Conservation (phyloP, 2,329 filamentous ascomycete genomes). For the Periconia sp. region DNA sequence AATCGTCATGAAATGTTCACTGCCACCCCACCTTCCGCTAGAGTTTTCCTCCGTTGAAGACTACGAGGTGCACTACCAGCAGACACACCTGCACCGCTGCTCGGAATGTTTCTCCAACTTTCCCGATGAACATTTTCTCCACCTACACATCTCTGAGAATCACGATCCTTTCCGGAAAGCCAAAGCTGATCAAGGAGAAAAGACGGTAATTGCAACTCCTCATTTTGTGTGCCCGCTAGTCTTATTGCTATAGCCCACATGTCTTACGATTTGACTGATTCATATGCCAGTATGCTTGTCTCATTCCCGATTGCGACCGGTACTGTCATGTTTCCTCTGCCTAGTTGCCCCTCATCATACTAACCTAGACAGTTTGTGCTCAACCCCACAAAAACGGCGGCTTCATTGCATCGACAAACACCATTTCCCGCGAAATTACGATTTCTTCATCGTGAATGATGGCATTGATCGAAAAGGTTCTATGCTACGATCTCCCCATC, state of each 20-base stretch:
- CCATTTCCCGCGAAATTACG: constrained; percentile 68
- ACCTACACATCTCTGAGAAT: constrained; percentile 85
- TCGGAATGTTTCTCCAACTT: constrained; percentile 84
- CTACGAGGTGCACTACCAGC: constrained; percentile 84
- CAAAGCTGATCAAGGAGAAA: constrained; percentile 77
- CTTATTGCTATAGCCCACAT: neutral
- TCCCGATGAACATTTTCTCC: constrained; percentile 77
- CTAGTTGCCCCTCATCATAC: constrained; percentile 90
- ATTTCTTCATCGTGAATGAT: constrained; percentile 70
- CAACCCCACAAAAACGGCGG: constrained; percentile 78
- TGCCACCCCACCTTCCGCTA: constrained; percentile 77
- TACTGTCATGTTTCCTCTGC: neutral
- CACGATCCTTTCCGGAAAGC: constrained; percentile 80
- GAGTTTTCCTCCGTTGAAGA: constrained; percentile 74
- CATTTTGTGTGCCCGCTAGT: neutral
- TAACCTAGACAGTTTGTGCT: constrained; percentile 81
- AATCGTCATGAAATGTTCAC: constrained; percentile 71
- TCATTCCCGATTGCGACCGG: constrained; percentile 81
- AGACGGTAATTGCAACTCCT: constrained; percentile 64
- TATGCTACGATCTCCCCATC: constrained; percentile 60
- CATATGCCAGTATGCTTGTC: constrained; percentile 72
- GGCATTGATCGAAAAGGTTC: constrained; percentile 86
- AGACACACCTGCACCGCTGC: constrained; percentile 82
- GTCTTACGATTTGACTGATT: neutral
- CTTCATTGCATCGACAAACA: constrained; percentile 95